Base-by-base conservation (phyloP, 2,329 filamentous ascomycete species). In the Diaporthe longicolla region DNA sequence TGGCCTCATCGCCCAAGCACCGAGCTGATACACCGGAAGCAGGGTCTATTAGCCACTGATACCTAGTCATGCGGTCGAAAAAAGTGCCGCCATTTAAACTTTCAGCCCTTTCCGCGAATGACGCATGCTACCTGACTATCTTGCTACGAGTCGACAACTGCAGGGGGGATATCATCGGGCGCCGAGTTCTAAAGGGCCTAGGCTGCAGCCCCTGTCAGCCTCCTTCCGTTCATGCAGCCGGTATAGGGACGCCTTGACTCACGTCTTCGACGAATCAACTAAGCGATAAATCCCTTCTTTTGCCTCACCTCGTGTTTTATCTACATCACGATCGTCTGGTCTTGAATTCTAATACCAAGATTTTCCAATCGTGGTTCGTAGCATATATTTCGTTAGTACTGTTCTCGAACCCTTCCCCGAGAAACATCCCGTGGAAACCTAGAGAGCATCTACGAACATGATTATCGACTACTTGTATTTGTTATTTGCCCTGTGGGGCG, bases 161-260 rank as follows among this genome's bases (percentile, higher is more conserved):
- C 45, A 52, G 45, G 45, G 63, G 26, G 29, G 17, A 35, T 37
- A 26, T 66, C 45, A 7, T 66, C 6, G 24, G 45, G 40, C 17
- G 26, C 17, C 59, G 24, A 48, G 10, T 32, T 37, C 29, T 35
- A 1, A 24, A 17, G 26, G 21, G 45, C 29, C 63, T 66, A 37
- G 63, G 6, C 45, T 52, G 37, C n/a, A 37, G 32, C 35, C 63
- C 63, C 63, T 52, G 63, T 66, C 45, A 52, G 29, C 45, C 43
- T 37, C n/a, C 45, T 52, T 37, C 63, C 35, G 43, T 29, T 37
- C 45, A 35, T 26, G 26, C 45, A 65, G 48, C 48, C n/a, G 10
- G 48, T 52, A n/a, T 11, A 50, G 21, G 26, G 59, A 24, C 61
- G 24, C 59, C 40, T 65, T 65, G 61, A 66, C 43, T 66, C 61